Base-by-base conservation (phyloP, 2,329 filamentous ascomycete genomes). In the Nigrospora osmanthi region DNA sequence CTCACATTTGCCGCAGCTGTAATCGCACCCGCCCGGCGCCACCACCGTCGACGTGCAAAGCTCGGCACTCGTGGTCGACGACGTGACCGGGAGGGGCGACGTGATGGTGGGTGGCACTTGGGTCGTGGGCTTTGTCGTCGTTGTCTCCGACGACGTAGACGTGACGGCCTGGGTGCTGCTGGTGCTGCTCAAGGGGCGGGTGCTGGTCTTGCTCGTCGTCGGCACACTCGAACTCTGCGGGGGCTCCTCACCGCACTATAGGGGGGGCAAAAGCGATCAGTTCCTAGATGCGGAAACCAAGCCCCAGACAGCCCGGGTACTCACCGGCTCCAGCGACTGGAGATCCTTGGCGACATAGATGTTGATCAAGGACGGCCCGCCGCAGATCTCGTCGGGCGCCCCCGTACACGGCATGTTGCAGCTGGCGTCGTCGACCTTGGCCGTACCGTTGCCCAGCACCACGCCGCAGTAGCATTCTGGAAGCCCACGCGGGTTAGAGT, bases 401-500 rank as follows among this genome's bases (percentile, higher is more conserved):
- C 77, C 79, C 11, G 63, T 66, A 60, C 79, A 83, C 35, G 70
- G 58, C 54, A 71, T 69, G 49, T 66, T 64, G 59, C 79, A 83
- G 35, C 71, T 57, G 13, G 52, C 50, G 17, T 54, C 47, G 40
- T 63, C 56, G 11, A 64, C 67, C 31, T 62, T 54, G 31, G 47
- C 48, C 6, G 68, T 71, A 45, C 64, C 62, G 50, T 72, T 73
- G 35, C 73, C 76, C 32, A 80, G 63, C 28, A 80, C 68, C 35
- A 72, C 71, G 38, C 73, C 73, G 51, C 73, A 76, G 55, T 66
- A 75, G 51, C 71, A 76, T 52, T 74, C 67, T 40, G 9, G 7
- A 33, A 15, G 38, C 23, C 62, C 63, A 56, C 10, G 9, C 2
- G 23, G 10, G 23, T 28, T 28, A 28, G 23, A 2, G 6, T 10